Evolutionary conservation across 176 grass and related monocot genomes (phyloP), one percentile per base, ranked within the genome.

Genomic region (Cocos nucifera): DNA sequence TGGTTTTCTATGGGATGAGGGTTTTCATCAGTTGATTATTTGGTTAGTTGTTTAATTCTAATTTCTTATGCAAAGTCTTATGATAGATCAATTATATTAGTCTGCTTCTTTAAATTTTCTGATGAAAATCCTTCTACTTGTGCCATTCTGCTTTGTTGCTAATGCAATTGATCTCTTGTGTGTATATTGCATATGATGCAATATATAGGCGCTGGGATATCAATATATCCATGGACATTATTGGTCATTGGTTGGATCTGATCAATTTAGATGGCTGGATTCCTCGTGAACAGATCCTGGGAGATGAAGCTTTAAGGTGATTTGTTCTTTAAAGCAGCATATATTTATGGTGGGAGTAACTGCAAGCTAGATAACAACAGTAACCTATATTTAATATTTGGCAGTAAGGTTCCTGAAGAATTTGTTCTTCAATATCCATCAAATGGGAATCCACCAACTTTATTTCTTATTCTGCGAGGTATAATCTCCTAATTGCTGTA

Each of bases 221-320:
- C n/a, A 62, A 97, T 80, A 91, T 97, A 66, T 91, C 78, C 44
- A 85, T 91, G 93, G 93, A 88, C 60, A 92, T 97, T 50, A 82
- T 97, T 77, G 93, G 87, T 19, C 93, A 97, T 71, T 97, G 93
- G 87, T 81, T 97, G 70, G 93, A 92, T 80, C 76, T 97, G 22
- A 75, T 97, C 67, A 97, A 97, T 80, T 55, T 73, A 57, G 93
- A 97, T 85, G 93, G 93, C 73, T 92, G 87, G 93, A 97, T 97
- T 87, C 93, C 93, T 78, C 79, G 93, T 59, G 93, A 97, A 73
- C 83, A 91, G 77, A 97, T 97, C 21, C 76, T 97, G 68, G 93
- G 93, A 71, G 81, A 78, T 73, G 93, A 97, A 92, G 81, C 87
- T 65, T 85, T 92, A 83, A 97, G 93, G 93, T 97, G 17, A 25